Percentiles rank a stretch among this genome's conserved stretches.
Evolutionary conservation across 225 moss, liverwort and hornwort genomes (phyloP).

Genomic region (Pleurozium schreberi): DNA sequence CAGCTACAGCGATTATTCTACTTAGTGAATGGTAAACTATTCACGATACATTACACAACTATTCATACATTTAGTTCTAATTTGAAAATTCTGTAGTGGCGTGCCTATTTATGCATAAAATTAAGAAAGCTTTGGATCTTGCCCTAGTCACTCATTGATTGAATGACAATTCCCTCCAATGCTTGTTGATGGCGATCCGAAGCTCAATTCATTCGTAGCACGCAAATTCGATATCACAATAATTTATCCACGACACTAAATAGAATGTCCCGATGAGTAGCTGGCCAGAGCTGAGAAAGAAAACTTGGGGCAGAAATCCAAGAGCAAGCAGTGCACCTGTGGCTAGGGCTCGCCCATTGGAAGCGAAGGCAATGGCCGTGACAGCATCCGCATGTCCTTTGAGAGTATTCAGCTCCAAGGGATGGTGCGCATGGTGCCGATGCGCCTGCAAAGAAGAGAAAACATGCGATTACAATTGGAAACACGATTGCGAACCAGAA

Average conservation of each 20-base stretch:
- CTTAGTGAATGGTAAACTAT: not conserved
- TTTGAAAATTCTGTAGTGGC: not conserved
- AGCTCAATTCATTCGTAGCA: not conserved
- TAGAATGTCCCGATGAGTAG: not conserved
- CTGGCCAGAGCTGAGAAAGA: not conserved
- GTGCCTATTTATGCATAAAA: not conserved
- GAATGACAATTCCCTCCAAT: not conserved
- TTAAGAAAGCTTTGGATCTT: not conserved
- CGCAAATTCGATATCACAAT: not conserved
- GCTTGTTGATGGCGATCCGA: not conserved
- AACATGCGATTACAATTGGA: not conserved
- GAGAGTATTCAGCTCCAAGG: constrained; percentile 76
- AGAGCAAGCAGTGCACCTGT: constrained; percentile 43
- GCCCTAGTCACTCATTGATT: not conserved
- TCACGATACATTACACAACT: not conserved
- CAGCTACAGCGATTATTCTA: not conserved
- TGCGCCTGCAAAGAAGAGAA: constrained; percentile 34
- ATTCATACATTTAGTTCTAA: not conserved
- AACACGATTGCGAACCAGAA: not conserved
- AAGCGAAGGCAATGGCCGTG: constrained; percentile 67
- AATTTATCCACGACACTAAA: not conserved
- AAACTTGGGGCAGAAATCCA: not conserved
- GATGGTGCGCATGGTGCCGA: constrained; percentile 48
- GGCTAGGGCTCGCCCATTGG: constrained; percentile 85
- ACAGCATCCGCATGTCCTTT: constrained; percentile 94